These are phyloP conservation scores for Lonicera japonica DNA, from an alignment of 129 eudicot species.

Conservation along the genomic window DNA sequence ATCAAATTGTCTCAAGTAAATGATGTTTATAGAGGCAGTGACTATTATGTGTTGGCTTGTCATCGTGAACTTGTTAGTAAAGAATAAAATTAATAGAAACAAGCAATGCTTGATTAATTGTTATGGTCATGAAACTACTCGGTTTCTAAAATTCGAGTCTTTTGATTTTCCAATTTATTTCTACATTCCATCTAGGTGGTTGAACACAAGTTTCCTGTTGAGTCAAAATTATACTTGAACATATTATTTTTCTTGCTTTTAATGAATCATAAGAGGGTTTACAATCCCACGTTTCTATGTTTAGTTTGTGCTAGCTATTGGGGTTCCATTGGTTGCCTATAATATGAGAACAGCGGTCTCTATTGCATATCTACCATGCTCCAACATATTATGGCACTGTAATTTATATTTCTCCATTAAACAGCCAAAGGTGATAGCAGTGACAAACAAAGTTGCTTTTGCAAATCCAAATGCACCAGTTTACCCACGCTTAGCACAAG, in stretches of 20 bases:
- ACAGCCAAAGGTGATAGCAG: slow-evolving; percentile 85
- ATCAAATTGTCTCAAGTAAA: not conserved
- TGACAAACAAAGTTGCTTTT: slow-evolving; percentile 69
- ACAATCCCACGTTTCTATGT: not conserved
- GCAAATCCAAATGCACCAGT: slow-evolving; percentile 86
- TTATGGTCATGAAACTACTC: not conserved
- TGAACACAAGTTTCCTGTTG: not conserved
- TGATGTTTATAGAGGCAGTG: not conserved
- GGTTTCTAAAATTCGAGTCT: too few species aligned
- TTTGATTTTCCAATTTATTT: not conserved
- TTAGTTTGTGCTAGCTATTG: not conserved
- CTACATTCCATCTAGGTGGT: not conserved
- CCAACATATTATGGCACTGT: not conserved
- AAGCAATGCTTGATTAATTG: not conserved
- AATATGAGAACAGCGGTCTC: too few species aligned
- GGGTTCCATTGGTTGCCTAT: not conserved
- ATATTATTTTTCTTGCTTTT: not conserved
- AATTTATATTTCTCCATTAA: not conserved
- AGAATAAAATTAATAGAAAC: not conserved
- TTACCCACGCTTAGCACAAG: slow-evolving; percentile 96
- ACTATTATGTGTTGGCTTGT: not conserved
- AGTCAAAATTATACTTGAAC: not conserved
- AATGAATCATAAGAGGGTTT: not conserved
- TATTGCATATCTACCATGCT: not conserved
- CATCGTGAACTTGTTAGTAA: not conserved